Conservation (phyloP, 2,329 filamentous ascomycete genomes). For the Xylariaceae sp. region DNA sequence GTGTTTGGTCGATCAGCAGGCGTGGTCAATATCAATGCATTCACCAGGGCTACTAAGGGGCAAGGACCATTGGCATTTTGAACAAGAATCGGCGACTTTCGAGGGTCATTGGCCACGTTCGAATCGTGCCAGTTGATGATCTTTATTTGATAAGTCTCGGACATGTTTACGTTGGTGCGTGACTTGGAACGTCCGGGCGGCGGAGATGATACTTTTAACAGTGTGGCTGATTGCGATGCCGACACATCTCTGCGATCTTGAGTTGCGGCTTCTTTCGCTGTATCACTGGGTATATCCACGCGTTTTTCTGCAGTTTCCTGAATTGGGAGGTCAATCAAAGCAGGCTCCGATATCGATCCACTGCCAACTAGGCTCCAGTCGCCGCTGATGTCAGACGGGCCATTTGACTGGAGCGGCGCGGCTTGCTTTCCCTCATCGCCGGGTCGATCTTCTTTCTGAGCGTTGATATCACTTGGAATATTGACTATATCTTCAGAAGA, state of each 20-base stretch:
- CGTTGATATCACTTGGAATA: conserved; percentile 40
- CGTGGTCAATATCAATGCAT: conserved; percentile 81
- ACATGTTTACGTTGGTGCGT: conserved; percentile 38
- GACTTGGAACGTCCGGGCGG: conserved; percentile 39
- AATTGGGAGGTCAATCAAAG: conserved; percentile 31
- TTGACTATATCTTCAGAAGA: conserved; percentile 35
- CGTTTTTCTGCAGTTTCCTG: conserved; percentile 39
- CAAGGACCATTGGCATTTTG: conserved; percentile 95
- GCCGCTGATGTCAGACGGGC: conserved; percentile 30
- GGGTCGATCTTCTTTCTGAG: conserved; percentile 45
- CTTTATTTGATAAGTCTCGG: conserved; percentile 88
- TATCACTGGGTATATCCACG: conserved; percentile 28
- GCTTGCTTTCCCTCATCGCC: conserved; percentile 40
- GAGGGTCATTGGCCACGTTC: conserved; percentile 52
- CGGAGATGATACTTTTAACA: conserved; percentile 22
- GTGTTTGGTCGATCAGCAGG: conserved; percentile 57
- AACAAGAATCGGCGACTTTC: conserved; percentile 79
- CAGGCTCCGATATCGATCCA: conserved; percentile 30
- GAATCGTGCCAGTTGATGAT: conserved; percentile 80
- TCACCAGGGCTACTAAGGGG: conserved; percentile 86
- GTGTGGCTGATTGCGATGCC: conserved; percentile 36
- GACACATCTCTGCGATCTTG: conserved; percentile 28
- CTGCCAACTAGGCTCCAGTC: conserved; percentile 51
- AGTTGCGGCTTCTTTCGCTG: conserved; percentile 19
- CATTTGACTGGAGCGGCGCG: conserved; percentile 21